These are phyloP conservation scores for Clitocybe nebularis DNA, from an alignment of 1,284 basidiomycete genomes.

Conservation along the genomic window DNA sequence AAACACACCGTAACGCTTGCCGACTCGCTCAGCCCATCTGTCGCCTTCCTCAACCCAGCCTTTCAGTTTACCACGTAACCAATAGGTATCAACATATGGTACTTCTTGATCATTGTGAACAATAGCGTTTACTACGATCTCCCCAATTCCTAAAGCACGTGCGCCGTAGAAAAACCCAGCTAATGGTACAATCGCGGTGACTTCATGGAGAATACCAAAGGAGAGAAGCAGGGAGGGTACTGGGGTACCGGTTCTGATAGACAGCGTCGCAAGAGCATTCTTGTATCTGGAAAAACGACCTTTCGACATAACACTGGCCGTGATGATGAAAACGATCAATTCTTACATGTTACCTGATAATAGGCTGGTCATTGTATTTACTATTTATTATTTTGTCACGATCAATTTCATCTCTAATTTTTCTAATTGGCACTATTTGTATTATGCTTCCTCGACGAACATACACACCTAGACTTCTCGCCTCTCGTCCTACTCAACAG, in stretches of 20 bases:
- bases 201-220: constrained; percentile 83
- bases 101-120: not conserved
- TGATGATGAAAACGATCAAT: no score
- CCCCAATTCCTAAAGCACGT: constrained; percentile 68
- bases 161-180: constrained; percentile 74
- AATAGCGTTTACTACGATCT: constrained; percentile 50
- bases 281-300: constrained; percentile 37
- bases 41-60: constrained; percentile 76
- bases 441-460: constrained; percentile 1
- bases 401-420: not conserved
- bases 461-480: not conserved
- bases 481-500: no score
- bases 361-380: not conserved
- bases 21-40: constrained; percentile 67
- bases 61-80: constrained; percentile 37
- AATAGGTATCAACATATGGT: constrained; percentile 20
- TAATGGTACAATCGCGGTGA: constrained; percentile 81
- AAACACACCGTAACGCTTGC: constrained; percentile 76
- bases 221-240: constrained; percentile 76
- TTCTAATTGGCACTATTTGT: not conserved
- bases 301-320: constrained; percentile 14
- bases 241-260: constrained; percentile 65
- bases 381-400: not conserved
- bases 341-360: not conserved
- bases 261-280: constrained; percentile 50